Conservation (phyloP, 805 yeast genomes). For the Lipomyces mesembrius region DNA sequence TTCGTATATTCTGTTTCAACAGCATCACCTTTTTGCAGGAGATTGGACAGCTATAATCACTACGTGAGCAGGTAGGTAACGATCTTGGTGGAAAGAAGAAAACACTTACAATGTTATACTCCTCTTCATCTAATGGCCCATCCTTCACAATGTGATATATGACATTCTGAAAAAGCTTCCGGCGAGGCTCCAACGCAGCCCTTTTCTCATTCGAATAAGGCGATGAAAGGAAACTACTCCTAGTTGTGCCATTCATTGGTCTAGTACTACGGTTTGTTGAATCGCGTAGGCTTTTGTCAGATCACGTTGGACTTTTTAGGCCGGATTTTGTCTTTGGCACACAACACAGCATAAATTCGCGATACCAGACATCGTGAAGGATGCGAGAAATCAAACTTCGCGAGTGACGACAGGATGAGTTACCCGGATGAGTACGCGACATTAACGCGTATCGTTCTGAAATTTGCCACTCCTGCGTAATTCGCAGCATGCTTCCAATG, state of each 20-base stretch:
- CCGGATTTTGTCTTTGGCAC: no score
- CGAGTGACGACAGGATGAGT: not conserved
- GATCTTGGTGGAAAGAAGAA: not conserved
- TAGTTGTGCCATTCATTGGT: not conserved
- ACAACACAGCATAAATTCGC: no score
- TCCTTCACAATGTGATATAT: conserved; percentile 19
- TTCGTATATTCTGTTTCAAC: conserved; percentile 9
- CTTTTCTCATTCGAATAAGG: conserved; percentile 1
- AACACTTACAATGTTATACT: conserved; percentile 13
- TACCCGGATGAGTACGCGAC: not conserved
- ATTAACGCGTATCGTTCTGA: not conserved
- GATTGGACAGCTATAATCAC: not conserved
- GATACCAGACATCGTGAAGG: no score
- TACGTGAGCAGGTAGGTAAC: conserved; percentile 1
- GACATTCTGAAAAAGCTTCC: conserved; percentile 20
- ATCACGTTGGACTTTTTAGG: no score
- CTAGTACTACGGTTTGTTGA: not conserved
- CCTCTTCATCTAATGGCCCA: conserved; percentile 14
- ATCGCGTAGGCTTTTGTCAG: not conserved
- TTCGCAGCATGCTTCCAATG: not conserved
- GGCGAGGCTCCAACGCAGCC: not conserved
- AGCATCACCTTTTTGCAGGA: conserved; percentile 29
- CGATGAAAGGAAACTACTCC: not conserved
- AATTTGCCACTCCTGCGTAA: not conserved
- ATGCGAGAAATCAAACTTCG: not conserved